Percentiles rank a stretch among this genome's conserved stretches.
These are phyloP conservation scores for Haematococcus lacustris DNA, from an alignment of 139 green algal genomes.

Conservation along the genomic window DNA sequence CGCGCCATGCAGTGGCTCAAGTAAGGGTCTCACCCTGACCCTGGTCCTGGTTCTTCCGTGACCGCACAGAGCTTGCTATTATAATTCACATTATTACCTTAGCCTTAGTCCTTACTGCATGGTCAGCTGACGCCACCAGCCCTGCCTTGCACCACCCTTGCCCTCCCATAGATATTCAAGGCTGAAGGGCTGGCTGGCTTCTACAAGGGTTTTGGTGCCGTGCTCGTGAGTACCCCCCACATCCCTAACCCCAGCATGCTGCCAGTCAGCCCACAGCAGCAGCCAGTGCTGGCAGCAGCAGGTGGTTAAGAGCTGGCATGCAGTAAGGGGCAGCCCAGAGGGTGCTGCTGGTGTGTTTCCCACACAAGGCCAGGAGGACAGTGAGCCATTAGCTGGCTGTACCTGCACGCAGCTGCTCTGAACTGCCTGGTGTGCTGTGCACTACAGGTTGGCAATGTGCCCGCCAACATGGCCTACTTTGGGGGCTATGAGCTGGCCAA, in stretches of 20 bases:
- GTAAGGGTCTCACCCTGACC: not conserved
- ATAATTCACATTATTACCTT: not conserved
- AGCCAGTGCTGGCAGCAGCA: not conserved
- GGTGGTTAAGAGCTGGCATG: not conserved
- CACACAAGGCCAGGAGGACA: not conserved
- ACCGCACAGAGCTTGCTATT: not conserved
- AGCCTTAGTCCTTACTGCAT: not conserved
- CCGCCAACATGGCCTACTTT: constrained; percentile 73
- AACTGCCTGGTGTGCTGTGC: not conserved
- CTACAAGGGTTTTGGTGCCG: constrained; percentile 62
- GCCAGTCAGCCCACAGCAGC: not conserved
- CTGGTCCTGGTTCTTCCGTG: not conserved
- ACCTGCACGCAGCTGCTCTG: not conserved
- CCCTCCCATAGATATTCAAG: constrained; percentile 23
- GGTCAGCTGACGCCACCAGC: not conserved
- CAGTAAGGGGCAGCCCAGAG: not conserved
- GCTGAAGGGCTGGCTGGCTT: constrained; percentile 51
- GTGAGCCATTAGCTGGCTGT: not conserved
- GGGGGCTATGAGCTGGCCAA: constrained; percentile 56
- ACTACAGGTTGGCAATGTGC: constrained; percentile 43
- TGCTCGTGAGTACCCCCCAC: constrained; percentile 43
- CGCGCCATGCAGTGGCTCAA: not conserved
- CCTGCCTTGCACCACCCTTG: not conserved
- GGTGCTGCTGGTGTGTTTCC: not conserved
- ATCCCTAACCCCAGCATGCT: not conserved